Evolutionary conservation across 148 eudicot species (phyloP).

Genomic region (Heliosperma pusillum): DNA sequence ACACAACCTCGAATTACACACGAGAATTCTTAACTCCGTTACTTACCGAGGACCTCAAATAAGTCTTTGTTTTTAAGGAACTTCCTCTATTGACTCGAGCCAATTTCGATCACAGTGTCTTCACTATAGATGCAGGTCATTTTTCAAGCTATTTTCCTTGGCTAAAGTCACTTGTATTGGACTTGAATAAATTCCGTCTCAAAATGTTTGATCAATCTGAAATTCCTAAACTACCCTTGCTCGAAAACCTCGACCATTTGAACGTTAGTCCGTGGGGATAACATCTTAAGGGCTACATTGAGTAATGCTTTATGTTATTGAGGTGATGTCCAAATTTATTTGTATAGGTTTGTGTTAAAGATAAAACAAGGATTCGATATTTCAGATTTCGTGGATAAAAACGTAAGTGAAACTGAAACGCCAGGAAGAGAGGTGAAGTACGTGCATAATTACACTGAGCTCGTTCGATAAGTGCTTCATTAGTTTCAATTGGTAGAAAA

Average conservation of each 20-base stretch:
- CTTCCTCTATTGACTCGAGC: not conserved
- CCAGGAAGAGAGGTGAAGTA: too few relatives aligned
- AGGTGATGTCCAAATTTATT: not conserved
- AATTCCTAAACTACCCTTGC: not conserved
- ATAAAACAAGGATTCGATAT: not conserved
- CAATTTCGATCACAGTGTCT: not conserved
- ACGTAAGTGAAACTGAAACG: too few relatives aligned
- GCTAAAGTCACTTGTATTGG: not conserved
- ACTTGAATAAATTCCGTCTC: not conserved
- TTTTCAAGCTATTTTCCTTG: not conserved
- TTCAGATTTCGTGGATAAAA: too few relatives aligned
- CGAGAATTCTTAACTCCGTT: not conserved
- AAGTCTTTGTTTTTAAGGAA: not conserved
- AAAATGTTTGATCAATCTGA: not conserved
- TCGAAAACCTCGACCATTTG: not conserved
- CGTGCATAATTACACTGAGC: too few relatives aligned
- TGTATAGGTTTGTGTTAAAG: not conserved
- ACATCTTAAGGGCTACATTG: not conserved
- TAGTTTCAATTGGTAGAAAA: too few relatives aligned
- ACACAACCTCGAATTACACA: not conserved
- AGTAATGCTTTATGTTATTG: not conserved
- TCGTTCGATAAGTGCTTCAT: too few relatives aligned
- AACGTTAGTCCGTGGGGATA: not conserved
- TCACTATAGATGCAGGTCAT: not conserved
- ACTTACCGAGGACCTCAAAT: not conserved